Evolutionary conservation across 2,329 filamentous ascomycete species (phyloP), one percentile per base, ranked within the genome.

Genomic region (Chaetothyriales sp.): DNA sequence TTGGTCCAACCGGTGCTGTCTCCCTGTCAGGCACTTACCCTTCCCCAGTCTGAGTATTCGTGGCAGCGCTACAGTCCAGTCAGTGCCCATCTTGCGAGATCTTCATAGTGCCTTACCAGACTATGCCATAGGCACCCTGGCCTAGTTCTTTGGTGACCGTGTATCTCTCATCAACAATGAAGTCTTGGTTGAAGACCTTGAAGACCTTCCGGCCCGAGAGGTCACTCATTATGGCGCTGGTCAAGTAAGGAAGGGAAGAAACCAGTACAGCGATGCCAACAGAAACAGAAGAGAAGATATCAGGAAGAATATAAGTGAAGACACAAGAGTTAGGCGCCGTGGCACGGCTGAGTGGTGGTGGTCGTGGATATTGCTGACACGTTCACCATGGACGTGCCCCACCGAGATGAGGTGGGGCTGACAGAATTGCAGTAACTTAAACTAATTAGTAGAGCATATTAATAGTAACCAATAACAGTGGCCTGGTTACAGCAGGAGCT

Each of bases 141-240:
- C 92, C 92, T 50, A 98, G 77, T 75, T 98, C 92, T 77, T 98
- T 98, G 59, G 90, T 96, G 59, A 98, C 92, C 59, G 86, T 95
- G 73, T 98, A 98, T 63, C 90, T 83, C 71, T 96, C 90, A 67
- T 96, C 92, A 64, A 96, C 92, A 62, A 95, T 82, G 67, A 98
- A 98, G 74, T 98, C 92, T 67, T 98, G 92, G 76, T 95, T 95
- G 74, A 98, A 98, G 68, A 98, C 89, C 81, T 94, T 95, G 78
- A 95, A 95, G 70, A 90, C 80, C 78, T 95, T 95, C 71, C 88
- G 83, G 65, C 81, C 81, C 57, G 73, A 70, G 55, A 81, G 68
- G 62, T 81, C 77, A 59, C 73, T 68, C 78, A 81, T 81, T 63
- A 51, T 65, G 52, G 50, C 46, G 43, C 26, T 44, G 47, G 36